These are phyloP conservation scores for Pyrenophora teres DNA, from an alignment of 2,329 filamentous ascomycete genomes.

Conservation along the genomic window DNA sequence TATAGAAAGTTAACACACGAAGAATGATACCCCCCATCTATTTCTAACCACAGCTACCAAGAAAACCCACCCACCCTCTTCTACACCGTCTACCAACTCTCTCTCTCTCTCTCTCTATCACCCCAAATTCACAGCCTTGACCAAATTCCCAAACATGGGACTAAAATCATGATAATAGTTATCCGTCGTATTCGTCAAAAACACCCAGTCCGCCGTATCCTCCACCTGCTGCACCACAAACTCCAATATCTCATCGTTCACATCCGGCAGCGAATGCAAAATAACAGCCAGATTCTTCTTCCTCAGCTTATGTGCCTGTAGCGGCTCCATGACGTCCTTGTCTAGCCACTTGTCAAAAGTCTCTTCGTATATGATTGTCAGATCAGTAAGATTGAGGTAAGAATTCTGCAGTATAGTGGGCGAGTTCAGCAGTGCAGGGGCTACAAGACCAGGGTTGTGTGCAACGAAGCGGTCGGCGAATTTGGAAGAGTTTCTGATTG, in stretches of 20 bases:
- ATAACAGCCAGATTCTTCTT: slow-evolving; percentile 34
- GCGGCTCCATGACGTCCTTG: slow-evolving; percentile 23
- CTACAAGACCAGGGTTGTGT: slow-evolving; percentile 37
- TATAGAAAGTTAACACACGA: too few species aligned
- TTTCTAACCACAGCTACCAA: not conserved
- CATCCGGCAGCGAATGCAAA: slow-evolving; percentile 33
- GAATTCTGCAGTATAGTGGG: slow-evolving; percentile 24
- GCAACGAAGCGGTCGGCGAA: slow-evolving; percentile 37
- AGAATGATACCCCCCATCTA: not conserved
- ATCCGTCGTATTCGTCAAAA: slow-evolving; percentile 33
- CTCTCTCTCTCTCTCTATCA: not conserved
- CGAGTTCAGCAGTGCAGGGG: slow-evolving; percentile 23
- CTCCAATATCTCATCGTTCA: slow-evolving; percentile 29
- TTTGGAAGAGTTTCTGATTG: slow-evolving; percentile 24
- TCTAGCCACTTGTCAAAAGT: slow-evolving; percentile 37
- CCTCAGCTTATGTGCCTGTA: slow-evolving; percentile 25
- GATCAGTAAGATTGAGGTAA: slow-evolving; percentile 38
- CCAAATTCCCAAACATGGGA: slow-evolving; percentile 28
- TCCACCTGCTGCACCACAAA: slow-evolving; percentile 38
- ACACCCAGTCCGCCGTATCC: slow-evolving; percentile 39
- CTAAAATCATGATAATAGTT: slow-evolving; percentile 40
- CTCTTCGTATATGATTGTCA: slow-evolving; percentile 42
- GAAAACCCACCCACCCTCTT: not conserved
- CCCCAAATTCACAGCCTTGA: slow-evolving; percentile 20
- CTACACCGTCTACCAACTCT: not conserved